phyloP scores from a whole-genome alignment of 2,329 filamentous ascomycete genomes.

The Gliomastix tumulicola region DNA sequence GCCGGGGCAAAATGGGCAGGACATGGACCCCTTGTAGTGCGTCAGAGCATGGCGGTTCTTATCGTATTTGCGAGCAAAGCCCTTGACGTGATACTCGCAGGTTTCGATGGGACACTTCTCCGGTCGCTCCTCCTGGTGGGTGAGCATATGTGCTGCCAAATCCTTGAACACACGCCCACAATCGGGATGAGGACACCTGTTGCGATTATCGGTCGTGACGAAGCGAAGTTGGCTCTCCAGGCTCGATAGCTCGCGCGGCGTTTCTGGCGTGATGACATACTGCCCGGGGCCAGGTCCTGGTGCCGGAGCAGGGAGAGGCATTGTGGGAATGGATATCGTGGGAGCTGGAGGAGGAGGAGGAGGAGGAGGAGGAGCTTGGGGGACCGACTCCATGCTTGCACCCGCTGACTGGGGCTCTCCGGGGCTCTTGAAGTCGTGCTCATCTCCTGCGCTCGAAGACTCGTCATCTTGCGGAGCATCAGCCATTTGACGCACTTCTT shows the following conservation, averaged over 20 bases:
- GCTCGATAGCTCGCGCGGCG: background rate
- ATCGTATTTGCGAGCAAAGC: conserved; percentile 95
- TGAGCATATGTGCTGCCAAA: conserved; percentile 85
- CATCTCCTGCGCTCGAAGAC: conserved; percentile 43
- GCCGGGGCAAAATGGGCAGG: conserved; percentile 91
- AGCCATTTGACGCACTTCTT: conserved; percentile 46
- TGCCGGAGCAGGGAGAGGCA: too few species aligned
- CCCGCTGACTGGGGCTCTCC: background rate
- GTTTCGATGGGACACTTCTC: conserved; percentile 93
- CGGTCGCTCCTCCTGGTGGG: conserved; percentile 85
- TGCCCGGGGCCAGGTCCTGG: too few species aligned
- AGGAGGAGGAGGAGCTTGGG: too few species aligned
- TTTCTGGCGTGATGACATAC: background rate
- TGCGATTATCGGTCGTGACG: conserved; percentile 27
- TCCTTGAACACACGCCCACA: conserved; percentile 57
- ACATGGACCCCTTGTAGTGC: conserved; percentile 97
- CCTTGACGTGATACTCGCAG: conserved; percentile 91
- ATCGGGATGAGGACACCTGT: conserved; percentile 48
- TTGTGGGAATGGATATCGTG: too few species aligned
- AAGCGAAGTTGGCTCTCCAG: conserved; percentile 4
- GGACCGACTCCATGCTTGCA: conserved; percentile 1
- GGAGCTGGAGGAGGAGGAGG: too few species aligned
- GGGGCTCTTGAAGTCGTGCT: conserved; percentile 14
- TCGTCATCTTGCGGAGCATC: conserved; percentile 33
- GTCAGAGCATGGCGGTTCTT: conserved; percentile 95